A percentile compares a stretch with the other conserved stretches of the same genome.
phyloP scores from a whole-genome alignment of 768 basidiomycete species.

The Boletus insuetus region DNA sequence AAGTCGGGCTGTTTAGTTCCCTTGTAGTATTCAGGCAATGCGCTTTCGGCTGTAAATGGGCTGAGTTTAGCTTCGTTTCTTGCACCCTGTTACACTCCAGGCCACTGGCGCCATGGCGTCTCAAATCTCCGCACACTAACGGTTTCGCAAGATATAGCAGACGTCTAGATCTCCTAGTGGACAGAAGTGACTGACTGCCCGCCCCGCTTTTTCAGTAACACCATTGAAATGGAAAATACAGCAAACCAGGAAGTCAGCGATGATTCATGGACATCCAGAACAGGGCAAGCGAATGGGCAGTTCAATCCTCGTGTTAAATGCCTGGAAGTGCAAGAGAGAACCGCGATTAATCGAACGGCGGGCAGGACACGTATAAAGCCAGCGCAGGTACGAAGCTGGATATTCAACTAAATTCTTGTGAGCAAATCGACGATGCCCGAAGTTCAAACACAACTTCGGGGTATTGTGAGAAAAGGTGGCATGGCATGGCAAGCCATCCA shows the following conservation, averaged over 20 bases:
- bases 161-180: no score
- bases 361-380: conserved; percentile 59
- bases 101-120: conserved; percentile 52
- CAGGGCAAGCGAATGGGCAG: conserved; percentile 52
- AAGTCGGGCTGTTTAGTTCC: conserved; percentile 58
- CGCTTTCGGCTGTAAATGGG: conserved; percentile 43
- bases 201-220: conserved; percentile 15
- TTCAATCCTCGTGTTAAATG: conserved; percentile 58
- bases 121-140: conserved; percentile 51
- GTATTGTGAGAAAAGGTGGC: not conserved
- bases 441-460: not conserved
- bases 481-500: not conserved
- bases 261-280: conserved; percentile 66
- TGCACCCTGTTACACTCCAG: not conserved
- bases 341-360: conserved; percentile 13
- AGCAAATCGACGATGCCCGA: no score
- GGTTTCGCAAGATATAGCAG: conserved; percentile 53
- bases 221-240: conserved; percentile 42
- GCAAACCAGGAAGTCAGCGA: conserved; percentile 61
- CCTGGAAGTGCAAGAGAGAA: not conserved
- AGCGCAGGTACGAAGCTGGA: conserved; percentile 54
- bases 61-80: not conserved
- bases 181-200: no score
- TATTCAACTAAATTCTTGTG: not conserved
- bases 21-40: conserved; percentile 40